Evolutionary conservation across 345 rosid species (phyloP).

Genomic region (Fremontodendron californicum): DNA sequence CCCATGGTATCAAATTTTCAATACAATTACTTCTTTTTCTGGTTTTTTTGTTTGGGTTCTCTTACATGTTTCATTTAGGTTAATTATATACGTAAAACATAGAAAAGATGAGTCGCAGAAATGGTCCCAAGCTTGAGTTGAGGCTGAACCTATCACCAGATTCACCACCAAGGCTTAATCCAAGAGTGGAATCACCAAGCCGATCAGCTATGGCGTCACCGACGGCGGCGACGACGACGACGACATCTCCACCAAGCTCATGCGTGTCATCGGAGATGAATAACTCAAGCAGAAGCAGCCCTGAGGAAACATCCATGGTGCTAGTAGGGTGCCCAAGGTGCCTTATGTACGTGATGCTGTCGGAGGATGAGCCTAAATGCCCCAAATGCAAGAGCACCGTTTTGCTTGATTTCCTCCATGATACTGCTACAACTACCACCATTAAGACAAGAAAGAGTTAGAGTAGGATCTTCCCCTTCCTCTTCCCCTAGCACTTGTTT

Average conservation of each 20-base stretch:
- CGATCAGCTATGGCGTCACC: slow-evolving; percentile 65
- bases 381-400: slow-evolving; percentile 89
- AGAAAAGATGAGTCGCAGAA: slow-evolving; percentile 67
- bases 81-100: not conserved
- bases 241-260: slow-evolving; percentile 77
- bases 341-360: slow-evolving; percentile 86
- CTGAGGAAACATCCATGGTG: slow-evolving; percentile 85
- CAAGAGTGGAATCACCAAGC: slow-evolving; percentile 48
- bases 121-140: slow-evolving; percentile 70
- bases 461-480: no score
- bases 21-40: not conserved
- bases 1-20: not conserved
- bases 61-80: not conserved
- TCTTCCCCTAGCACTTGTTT: no score
- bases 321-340: slow-evolving; percentile 90
- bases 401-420: slow-evolving; percentile 73
- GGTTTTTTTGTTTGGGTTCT: not conserved
- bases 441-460: slow-evolving; percentile 35
- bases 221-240: not conserved
- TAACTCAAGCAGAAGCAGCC: no score
- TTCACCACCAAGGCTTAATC: slow-evolving; percentile 61
- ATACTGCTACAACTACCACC: slow-evolving; percentile 22
- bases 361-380: slow-evolving; percentile 73
- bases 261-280: slow-evolving; percentile 81
- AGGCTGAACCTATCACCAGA: slow-evolving; percentile 89